These are phyloP conservation scores for Sugiyamaella qingdaonensis DNA, from an alignment of 805 yeast species.

Conservation along the genomic window DNA sequence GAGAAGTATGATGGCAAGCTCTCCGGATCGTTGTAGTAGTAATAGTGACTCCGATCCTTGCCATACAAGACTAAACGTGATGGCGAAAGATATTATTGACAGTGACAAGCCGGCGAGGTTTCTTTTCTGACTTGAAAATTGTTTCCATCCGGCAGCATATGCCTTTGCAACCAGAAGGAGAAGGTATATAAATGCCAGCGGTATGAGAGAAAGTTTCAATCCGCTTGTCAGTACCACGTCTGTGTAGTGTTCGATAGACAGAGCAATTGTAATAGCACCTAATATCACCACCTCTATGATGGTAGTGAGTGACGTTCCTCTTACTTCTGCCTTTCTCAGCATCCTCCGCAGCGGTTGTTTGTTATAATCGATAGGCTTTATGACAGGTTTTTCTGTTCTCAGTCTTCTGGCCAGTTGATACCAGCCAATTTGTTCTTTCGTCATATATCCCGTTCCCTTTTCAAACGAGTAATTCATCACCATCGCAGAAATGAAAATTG, in stretches of 20 bases:
- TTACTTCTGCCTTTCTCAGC: neutral
- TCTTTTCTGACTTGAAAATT: slow-evolving; percentile 59
- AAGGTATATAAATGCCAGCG: slow-evolving; percentile 32
- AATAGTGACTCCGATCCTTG: slow-evolving; percentile 23
- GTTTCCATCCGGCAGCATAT: slow-evolving; percentile 28
- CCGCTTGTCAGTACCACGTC: slow-evolving; percentile 34
- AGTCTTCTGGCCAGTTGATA: slow-evolving; percentile 69
- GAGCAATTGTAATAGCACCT: slow-evolving; percentile 55
- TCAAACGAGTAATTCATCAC: slow-evolving; percentile 73
- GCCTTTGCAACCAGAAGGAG: slow-evolving; percentile 19
- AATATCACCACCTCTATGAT: slow-evolving; percentile 34
- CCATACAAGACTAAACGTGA: slow-evolving; percentile 14
- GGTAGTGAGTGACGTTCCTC: neutral
- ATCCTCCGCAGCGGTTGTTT: slow-evolving; percentile 6
- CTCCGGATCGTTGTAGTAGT: slow-evolving; percentile 42
- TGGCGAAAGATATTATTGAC: slow-evolving; percentile 22
- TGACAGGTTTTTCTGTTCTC: slow-evolving; percentile 43
- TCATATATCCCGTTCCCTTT: slow-evolving; percentile 78
- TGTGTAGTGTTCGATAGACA: slow-evolving; percentile 61
- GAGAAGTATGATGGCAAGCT: slow-evolving; percentile 43
- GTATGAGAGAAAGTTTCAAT: slow-evolving; percentile 43
- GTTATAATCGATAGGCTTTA: slow-evolving; percentile 17
- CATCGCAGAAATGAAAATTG: slow-evolving; percentile 81
- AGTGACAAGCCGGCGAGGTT: slow-evolving; percentile 51
- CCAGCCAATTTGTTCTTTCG: slow-evolving; percentile 80